Evolutionary conservation across 371 early-diverging fungal species (phyloP).

Genomic region (Mucor indicus): DNA sequence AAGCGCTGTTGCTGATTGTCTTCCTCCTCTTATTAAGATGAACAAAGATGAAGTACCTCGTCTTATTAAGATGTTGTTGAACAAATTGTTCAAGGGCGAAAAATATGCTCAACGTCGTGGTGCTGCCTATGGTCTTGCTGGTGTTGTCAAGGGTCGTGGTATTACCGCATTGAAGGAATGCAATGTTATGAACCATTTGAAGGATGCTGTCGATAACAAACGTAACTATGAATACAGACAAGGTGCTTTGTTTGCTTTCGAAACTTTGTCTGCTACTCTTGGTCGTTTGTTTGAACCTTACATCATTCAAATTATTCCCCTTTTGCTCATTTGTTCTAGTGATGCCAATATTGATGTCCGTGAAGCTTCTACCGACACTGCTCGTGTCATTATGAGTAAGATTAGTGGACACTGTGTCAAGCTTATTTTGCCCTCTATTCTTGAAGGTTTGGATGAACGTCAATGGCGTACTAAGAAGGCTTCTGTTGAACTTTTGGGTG

Average conservation of each 20-base stretch:
- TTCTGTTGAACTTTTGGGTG: constrained; percentile 90
- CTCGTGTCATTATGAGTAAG: constrained; percentile 95
- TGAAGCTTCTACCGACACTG: constrained; percentile 87
- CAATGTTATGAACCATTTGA: constrained; percentile 76
- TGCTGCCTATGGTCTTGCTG: constrained; percentile 96
- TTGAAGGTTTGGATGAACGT: constrained; percentile 83
- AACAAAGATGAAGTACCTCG: constrained; percentile 61
- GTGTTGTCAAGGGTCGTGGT: constrained; percentile 91
- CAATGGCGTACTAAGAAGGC: constrained; percentile 97
- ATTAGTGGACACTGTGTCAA: constrained; percentile 96
- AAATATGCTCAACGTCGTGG: constrained; percentile 92
- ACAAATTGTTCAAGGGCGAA: constrained; percentile 66
- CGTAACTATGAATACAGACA: constrained; percentile 75
- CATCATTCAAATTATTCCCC: constrained; percentile 88
- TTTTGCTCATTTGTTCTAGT: constrained; percentile 84
- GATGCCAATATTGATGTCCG: constrained; percentile 87
- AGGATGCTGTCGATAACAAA: constrained; percentile 81
- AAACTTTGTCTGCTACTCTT: constrained; percentile 79
- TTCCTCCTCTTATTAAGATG: constrained; percentile 88
- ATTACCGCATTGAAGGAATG: constrained; percentile 83
- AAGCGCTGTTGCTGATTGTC: constrained; percentile 88
- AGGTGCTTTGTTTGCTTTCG: constrained; percentile 94
- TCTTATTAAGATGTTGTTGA: constrained; percentile 66
- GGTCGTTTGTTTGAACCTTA: constrained; percentile 98
- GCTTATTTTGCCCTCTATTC: constrained; percentile 86